phyloP scores from a whole-genome alignment of 2,329 filamentous ascomycete species.

The Talaromyces sp. region DNA sequence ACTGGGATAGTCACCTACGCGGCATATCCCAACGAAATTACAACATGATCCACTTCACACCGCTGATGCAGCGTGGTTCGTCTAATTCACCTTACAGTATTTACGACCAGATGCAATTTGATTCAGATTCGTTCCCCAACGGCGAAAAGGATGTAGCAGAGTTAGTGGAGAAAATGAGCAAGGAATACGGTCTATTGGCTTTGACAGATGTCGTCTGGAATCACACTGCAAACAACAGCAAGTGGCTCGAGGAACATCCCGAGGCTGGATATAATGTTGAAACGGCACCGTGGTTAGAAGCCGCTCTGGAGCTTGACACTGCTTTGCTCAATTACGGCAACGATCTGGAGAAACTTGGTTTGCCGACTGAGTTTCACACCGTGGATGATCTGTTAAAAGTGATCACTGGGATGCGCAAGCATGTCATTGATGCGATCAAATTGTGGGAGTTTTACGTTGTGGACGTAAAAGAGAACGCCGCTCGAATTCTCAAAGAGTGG shows the following conservation, averaged over 20 bases:
- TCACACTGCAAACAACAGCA: constrained; percentile 92
- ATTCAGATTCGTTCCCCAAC: constrained; percentile 74
- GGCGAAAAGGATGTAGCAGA: constrained; percentile 78
- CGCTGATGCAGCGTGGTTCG: constrained; percentile 78
- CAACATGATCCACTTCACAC: constrained; percentile 99
- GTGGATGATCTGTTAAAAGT: constrained; percentile 73
- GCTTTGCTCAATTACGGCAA: constrained; percentile 66
- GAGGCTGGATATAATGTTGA: constrained; percentile 93
- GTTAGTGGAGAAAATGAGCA: constrained; percentile 78
- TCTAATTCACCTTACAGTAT: constrained; percentile 98
- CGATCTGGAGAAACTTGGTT: constrained; percentile 63
- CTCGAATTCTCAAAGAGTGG: constrained; percentile 72
- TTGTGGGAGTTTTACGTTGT: constrained; percentile 94
- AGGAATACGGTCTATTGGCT: constrained; percentile 78
- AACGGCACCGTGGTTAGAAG: constrained; percentile 72
- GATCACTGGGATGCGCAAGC: constrained; percentile 79
- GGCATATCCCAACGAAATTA: constrained; percentile 90
- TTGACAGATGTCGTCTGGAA: constrained; percentile 98
- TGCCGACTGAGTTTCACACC: constrained; percentile 71
- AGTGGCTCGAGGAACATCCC: constrained; percentile 90
- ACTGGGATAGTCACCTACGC: constrained; percentile 85
- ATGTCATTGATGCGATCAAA: constrained; percentile 72
- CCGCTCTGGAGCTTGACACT: constrained; percentile 72
- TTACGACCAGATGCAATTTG: constrained; percentile 87
- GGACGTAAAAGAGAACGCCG: constrained; percentile 70